Conservation (phyloP, 352 stramenopile genomes). For the Lagenidium sp. region DNA sequence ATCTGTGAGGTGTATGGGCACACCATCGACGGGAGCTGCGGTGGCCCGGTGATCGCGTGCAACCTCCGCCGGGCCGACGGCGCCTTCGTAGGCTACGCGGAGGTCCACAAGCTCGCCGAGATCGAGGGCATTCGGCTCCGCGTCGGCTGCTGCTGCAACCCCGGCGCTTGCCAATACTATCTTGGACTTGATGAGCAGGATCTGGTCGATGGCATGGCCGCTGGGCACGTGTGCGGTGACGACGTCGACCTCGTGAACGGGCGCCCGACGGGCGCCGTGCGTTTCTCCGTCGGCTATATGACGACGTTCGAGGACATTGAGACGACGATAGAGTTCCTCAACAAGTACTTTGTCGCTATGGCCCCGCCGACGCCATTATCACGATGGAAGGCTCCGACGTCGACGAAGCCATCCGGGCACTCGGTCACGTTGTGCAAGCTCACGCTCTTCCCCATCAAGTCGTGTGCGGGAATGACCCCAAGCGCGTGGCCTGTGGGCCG, state of each 20-base stretch:
- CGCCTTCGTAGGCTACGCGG: constrained; percentile 57
- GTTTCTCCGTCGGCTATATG: constrained; percentile 73
- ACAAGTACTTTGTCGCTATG: constrained; percentile 52
- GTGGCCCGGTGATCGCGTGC: constrained; percentile 47
- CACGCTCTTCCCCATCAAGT: constrained; percentile 73
- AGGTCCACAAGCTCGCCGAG: constrained; percentile 55
- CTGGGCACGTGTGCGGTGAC: constrained; percentile 63
- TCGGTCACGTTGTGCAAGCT: constrained; percentile 28
- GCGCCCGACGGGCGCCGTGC: constrained; percentile 54
- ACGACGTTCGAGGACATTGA: constrained; percentile 56
- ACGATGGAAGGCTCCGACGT: no score
- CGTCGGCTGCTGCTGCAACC: constrained; percentile 77
- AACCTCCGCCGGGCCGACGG: constrained; percentile 51
- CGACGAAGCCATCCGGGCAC: background rate
- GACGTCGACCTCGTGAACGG: constrained; percentile 58
- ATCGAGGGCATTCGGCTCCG: constrained; percentile 63
- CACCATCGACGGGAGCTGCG: constrained; percentile 2
- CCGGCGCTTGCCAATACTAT: constrained; percentile 65
- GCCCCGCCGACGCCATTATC: constrained; percentile 4
- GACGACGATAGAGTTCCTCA: constrained; percentile 35
- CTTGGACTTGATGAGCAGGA: constrained; percentile 40
- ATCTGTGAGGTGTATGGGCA: constrained; percentile 58
- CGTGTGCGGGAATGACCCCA: constrained; percentile 49
- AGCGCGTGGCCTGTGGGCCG: constrained; percentile 46
- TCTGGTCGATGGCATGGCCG: constrained; percentile 37